Conservation (phyloP, 768 basidiomycete genomes). For the Exidia glandulosa region DNA sequence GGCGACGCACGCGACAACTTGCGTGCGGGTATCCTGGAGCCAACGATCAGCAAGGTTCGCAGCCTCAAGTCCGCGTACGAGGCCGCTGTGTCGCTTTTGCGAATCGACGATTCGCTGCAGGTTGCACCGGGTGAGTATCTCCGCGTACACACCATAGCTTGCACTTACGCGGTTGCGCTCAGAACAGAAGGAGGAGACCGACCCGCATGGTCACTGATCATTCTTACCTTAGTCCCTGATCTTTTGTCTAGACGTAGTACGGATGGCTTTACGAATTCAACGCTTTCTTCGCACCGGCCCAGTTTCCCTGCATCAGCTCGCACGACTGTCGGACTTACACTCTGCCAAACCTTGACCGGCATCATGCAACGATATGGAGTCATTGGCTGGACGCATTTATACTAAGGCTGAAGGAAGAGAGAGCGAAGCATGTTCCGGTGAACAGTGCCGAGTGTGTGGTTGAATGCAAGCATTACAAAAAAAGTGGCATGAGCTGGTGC, state of each 20-base stretch:
- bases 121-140: conserved; percentile 64
- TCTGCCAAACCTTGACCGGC: no score
- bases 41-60: conserved; percentile 94
- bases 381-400: no score
- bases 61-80: conserved; percentile 96
- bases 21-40: conserved; percentile 85
- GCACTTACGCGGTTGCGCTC: conserved; percentile 6
- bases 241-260: neutral
- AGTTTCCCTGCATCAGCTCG: no score
- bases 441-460: no score
- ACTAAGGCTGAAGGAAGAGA: no score
- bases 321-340: no score
- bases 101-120: conserved; percentile 95
- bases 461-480: no score
- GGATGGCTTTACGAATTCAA: neutral
- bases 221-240: neutral
- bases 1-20: conserved; percentile 95
- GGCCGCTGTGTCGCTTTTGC: conserved; percentile 85
- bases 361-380: no score
- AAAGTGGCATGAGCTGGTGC: no score
- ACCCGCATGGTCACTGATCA: conserved; percentile 62
- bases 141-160: neutral
- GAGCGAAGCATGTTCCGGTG: no score
- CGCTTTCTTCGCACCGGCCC: neutral
- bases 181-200: conserved; percentile 66